phyloP scores from a whole-genome alignment of 2,329 filamentous ascomycete species.

The Dothideomycetes sp. region DNA sequence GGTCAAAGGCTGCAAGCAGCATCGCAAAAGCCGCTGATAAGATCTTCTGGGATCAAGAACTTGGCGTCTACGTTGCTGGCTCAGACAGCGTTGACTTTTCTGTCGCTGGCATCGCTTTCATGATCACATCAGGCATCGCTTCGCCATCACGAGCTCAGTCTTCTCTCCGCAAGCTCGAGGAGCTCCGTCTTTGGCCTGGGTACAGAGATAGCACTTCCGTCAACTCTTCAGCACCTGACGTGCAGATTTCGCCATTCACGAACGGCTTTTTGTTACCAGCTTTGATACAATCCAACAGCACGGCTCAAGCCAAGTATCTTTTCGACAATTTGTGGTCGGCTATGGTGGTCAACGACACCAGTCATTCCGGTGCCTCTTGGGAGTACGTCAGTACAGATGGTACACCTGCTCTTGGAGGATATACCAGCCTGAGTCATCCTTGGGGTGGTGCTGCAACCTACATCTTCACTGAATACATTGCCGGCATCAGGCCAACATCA shows the following conservation, averaged over 20 bases:
- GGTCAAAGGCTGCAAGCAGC: slow-evolving; percentile 18
- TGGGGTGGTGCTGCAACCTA: slow-evolving; percentile 41
- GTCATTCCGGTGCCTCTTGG: slow-evolving; percentile 35
- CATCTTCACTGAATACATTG: slow-evolving; percentile 31
- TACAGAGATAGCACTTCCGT: slow-evolving; percentile 26
- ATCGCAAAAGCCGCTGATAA: slow-evolving; percentile 24
- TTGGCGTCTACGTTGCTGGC: slow-evolving; percentile 27
- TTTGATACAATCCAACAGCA: slow-evolving; percentile 24
- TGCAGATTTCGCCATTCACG: slow-evolving; percentile 36
- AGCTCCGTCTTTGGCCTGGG: slow-evolving; percentile 27
- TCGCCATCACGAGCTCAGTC: slow-evolving; percentile 24
- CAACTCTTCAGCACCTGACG: slow-evolving; percentile 18
- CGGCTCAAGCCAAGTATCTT: slow-evolving; percentile 22
- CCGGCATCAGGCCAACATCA: slow-evolving; percentile 21
- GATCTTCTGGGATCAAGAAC: slow-evolving; percentile 26
- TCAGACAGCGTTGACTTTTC: slow-evolving; percentile 25
- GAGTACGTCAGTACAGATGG: slow-evolving; percentile 36
- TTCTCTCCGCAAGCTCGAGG: slow-evolving; percentile 24
- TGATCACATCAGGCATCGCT: slow-evolving; percentile 28
- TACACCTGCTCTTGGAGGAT: slow-evolving; percentile 33
- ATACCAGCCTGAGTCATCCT: slow-evolving; percentile 36
- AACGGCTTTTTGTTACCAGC: slow-evolving; percentile 36
- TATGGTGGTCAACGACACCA: slow-evolving; percentile 32
- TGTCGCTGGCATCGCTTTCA: slow-evolving; percentile 26
- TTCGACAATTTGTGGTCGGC: slow-evolving; percentile 33